Conservation (phyloP, 73 alveolate species). For the Tetrahymena elliotti region DNA sequence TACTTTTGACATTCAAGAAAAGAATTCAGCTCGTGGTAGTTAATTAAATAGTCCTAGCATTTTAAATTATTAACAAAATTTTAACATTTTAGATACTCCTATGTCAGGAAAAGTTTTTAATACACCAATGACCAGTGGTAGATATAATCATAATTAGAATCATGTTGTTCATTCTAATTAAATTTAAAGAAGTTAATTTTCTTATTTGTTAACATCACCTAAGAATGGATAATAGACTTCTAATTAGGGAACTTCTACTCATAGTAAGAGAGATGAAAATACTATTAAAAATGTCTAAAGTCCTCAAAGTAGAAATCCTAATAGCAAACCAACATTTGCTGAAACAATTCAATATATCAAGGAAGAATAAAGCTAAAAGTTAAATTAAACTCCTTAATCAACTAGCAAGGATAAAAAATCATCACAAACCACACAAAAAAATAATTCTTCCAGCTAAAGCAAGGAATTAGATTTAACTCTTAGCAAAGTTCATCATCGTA, state of each 20-base stretch:
- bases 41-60: neutral
- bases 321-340: neutral
- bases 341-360: neutral
- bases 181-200: neutral
- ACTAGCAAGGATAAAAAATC: neutral
- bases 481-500: neutral
- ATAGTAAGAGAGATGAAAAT: neutral
- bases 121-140: neutral
- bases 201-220: neutral
- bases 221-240: neutral
- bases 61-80: neutral
- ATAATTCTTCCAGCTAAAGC: neutral
- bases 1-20: neutral
- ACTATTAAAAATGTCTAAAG: neutral
- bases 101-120: neutral
- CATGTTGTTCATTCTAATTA: neutral
- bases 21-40: neutral
- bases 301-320: neutral
- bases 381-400: neutral
- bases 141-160: neutral
- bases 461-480: neutral
- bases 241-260: neutral
- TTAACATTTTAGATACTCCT: neutral
- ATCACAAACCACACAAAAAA: neutral
- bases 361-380: neutral